phyloP scores from a whole-genome alignment of 2,329 filamentous ascomycete species.

The Fusarium udum region DNA sequence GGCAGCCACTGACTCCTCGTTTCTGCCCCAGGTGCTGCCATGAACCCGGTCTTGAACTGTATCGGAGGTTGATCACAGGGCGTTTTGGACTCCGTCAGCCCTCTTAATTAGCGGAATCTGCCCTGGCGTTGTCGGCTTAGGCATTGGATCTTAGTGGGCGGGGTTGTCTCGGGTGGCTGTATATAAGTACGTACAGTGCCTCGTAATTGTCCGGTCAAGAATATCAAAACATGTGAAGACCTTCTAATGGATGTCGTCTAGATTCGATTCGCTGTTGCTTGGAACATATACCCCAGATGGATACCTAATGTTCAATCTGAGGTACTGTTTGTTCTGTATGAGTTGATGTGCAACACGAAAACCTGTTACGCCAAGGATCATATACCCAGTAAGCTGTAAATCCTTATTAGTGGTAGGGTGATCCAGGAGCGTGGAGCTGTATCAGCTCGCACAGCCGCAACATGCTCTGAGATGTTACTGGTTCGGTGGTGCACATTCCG shows the following conservation, averaged over 20 bases:
- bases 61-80: background rate
- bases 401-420: background rate
- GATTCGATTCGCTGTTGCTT: background rate
- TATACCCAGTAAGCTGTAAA: background rate
- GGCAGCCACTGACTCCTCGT: constrained; percentile 3
- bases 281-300: background rate
- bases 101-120: constrained; percentile 1
- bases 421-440: constrained; percentile 7
- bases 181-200: background rate
- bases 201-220: background rate
- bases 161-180: background rate
- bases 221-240: background rate
- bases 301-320: background rate
- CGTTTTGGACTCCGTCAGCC: constrained; percentile 13
- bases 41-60: background rate
- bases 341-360: background rate
- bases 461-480: constrained; percentile 2
- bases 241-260: too few relatives aligned
- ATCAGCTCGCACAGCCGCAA: constrained; percentile 13
- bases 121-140: background rate
- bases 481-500: background rate
- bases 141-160: background rate
- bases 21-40: background rate
- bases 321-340: background rate
- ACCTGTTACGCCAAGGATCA: background rate